Evolutionary conservation across 805 yeast species (phyloP), one percentile per base, ranked within the genome.

Genomic region (Wickerhamiella galacta): DNA sequence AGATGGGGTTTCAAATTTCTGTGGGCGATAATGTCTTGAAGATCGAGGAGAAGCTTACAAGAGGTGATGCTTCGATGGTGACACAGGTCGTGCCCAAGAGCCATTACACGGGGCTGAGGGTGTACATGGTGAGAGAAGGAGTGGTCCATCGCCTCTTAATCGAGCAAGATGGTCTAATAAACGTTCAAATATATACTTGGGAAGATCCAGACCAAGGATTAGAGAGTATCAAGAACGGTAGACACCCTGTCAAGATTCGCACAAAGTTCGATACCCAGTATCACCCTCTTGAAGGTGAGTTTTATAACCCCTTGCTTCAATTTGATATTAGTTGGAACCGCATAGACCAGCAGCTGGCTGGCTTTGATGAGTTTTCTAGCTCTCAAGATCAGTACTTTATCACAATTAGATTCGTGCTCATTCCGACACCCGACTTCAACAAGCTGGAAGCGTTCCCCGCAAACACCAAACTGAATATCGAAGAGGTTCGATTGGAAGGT

Each of bases 401-500:
- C 63, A 77, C 47, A 42, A 68, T 85, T 51, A 75, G 92, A 47
- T 81, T 83, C 56, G 95, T 83, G 3, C 63, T 90, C 2, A 58
- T 85, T 32, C 95, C 95, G 0, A 58, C 81, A 12, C 23, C 31
- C 6, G 20, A 16, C 12, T 4, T 4, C 9, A 16, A 21, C 19
- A 30, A 18, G 7, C 16, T 16, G n/a, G 17, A 12, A 12, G 30
- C 25, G 17, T 4, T 4, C 24, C 21, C 11, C 18, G 5, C 10
- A 14, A 16, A 54, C 65, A 94, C 81, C 43, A 63, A 65, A 17
- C 58, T 85, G 32, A 68, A 72, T 0, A 72, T 76, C 3, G 98
- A 87, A 49, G 96, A 87, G 53, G 68, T 78, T n/a, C 58, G 93
- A 35, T 66, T 87, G n/a, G 96, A 87, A 51, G 98, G 96, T 1